Percentiles rank a stretch among this genome's conserved stretches.
Conservation (phyloP, 495 filamentous ascomycete species). For the Terfezia boudieri region DNA sequence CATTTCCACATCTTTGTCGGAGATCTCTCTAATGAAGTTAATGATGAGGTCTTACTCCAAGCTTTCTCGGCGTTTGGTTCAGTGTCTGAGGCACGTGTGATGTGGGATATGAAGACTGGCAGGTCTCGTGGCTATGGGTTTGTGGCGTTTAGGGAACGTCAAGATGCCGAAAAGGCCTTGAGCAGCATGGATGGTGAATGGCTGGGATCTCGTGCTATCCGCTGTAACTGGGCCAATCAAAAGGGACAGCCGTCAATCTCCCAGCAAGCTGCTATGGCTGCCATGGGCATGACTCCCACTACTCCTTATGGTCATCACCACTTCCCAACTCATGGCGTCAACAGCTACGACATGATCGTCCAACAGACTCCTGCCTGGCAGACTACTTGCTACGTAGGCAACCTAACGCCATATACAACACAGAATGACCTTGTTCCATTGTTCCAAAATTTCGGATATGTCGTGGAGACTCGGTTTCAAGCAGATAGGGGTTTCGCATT, state of each 20-base stretch:
- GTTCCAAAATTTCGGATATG: conserved; percentile 96
- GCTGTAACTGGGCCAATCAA: conserved; percentile 99
- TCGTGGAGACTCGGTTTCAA: conserved; percentile 92
- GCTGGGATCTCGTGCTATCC: conserved; percentile 94
- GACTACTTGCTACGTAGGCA: conserved; percentile 96
- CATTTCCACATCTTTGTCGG: conserved; percentile 99
- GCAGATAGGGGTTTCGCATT: conserved; percentile 96
- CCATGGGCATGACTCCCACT: conserved; percentile 96
- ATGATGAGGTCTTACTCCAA: conserved; percentile 83
- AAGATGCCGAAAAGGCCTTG: conserved; percentile 86
- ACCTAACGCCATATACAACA: conserved; percentile 92
- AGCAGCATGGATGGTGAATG: conserved; percentile 98
- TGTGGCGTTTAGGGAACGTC: conserved; percentile 87
- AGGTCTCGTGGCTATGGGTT: conserved; percentile 95
- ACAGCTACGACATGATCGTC: conserved; percentile 96
- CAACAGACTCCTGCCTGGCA: conserved; percentile 96
- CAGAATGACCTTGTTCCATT: conserved; percentile 87
- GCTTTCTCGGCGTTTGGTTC: conserved; percentile 93
- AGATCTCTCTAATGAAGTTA: conserved; percentile 96
- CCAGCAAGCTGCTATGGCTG: conserved; percentile 89
- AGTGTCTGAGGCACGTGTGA: conserved; percentile 96
- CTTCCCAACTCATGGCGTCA: conserved; percentile 88
- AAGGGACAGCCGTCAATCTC: conserved; percentile 97
- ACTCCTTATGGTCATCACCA: conserved; percentile 94
- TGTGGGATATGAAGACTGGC: conserved; percentile 99